Base-by-base conservation (phyloP, 371 early-diverging fungal species). In the Rhizopus microsporus region DNA sequence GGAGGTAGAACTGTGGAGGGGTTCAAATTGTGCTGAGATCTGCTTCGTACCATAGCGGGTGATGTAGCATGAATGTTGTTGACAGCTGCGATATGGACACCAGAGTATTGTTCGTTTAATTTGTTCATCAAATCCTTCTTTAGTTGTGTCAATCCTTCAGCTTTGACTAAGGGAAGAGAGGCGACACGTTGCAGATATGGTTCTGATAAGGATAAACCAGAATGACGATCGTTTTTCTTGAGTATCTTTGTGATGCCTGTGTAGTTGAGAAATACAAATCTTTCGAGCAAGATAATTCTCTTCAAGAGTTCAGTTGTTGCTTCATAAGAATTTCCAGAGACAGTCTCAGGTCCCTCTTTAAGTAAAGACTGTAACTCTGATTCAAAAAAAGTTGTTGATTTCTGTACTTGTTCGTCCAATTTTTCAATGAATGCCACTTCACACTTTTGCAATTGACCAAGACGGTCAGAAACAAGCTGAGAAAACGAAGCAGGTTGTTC, bases 101-200 rank as follows among this genome's bases (percentile, higher is more conserved):
- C 57, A 29, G 54, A n/a, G 13, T 63, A 65, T 45, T 67, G 70
- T 15, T 60, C 57, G 12, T 68, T 74, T 17, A 87, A 51, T 30
- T 66, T 73, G 48, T 74, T 76, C 84, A 90, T 80, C 23, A 90
- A 74, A n/a, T 69, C 65, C 59, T 85, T 80, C 71, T 90, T 90
- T 49, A 90, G 67, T 29, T 60, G 57, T 53, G 80, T 78, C 57
- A 90, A 61, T 38, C 75, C 75, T 48, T 86, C 80, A 1, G 85
- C 84, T 23, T 80, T 73, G 16, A 86, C 87, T 63, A 90, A 75
- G 0, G 88, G 77, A 34, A 84, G 59, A n/a, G 68, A 70, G 53
- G 86, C 75, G 17, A 88, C 79, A 13, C 88, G 87, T 69, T 81
- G 82, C 50, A 92, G 68, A 42, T 91, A 92, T 4, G 92, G 78